These are phyloP conservation scores for Coemansia sp. DNA, from an alignment of 192 early-diverging fungal species.

Conservation along the genomic window DNA sequence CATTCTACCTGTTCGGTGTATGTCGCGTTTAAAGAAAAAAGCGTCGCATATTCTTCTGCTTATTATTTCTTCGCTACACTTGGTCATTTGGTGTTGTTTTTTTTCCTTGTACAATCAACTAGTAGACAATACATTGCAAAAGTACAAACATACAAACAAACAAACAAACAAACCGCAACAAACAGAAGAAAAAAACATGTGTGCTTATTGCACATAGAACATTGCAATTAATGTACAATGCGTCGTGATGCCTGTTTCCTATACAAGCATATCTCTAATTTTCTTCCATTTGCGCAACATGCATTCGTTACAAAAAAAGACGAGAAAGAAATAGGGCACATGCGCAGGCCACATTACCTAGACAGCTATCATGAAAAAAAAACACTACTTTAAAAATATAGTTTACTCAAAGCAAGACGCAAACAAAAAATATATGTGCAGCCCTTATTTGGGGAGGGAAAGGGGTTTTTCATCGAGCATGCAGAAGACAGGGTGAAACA, in stretches of 20 bases:
- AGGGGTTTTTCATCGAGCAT: neutral
- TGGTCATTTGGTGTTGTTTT: constrained; percentile 1
- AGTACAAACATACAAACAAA: constrained; percentile 8
- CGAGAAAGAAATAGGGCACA: constrained; percentile 1
- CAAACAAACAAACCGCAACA: neutral
- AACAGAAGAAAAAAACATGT: constrained; percentile 12
- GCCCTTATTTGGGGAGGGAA: neutral
- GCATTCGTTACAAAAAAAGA: constrained; percentile 3
- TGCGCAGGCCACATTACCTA: constrained; percentile 2
- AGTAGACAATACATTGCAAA: constrained; percentile 2
- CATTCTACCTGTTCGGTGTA: neutral
- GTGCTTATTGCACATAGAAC: constrained; percentile 18
- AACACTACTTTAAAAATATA: neutral
- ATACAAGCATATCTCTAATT: neutral
- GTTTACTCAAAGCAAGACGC: neutral
- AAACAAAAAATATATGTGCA: neutral
- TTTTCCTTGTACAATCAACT: neutral
- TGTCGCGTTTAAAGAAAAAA: constrained; percentile 5
- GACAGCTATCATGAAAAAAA: neutral
- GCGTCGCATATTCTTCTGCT: neutral
- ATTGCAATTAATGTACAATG: constrained; percentile 24
- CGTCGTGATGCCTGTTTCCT: constrained; percentile 7
- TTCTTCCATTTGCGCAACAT: neutral
- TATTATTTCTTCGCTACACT: neutral
- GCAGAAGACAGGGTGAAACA: neutral